Conservation (phyloP, 306 rosid genomes). For the Gillenia trifoliata region DNA sequence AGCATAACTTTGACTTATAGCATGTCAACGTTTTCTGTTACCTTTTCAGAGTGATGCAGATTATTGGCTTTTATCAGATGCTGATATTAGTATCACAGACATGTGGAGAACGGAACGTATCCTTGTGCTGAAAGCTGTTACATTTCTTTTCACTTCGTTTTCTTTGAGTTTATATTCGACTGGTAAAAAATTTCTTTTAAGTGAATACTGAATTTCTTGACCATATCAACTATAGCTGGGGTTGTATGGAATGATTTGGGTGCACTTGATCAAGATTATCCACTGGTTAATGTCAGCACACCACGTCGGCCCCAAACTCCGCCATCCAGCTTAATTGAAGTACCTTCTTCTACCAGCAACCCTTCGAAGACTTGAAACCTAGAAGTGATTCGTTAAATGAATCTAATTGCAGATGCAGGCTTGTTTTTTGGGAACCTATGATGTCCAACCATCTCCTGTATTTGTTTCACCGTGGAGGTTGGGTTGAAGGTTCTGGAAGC, state of each 20-base stretch:
- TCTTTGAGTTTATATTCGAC: neutral
- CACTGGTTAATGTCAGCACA: slow-evolving; percentile 29
- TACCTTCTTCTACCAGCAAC: slow-evolving; percentile 38
- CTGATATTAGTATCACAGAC: slow-evolving; percentile 82
- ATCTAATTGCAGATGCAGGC: slow-evolving; percentile 19
- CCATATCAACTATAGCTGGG: slow-evolving; percentile 42
- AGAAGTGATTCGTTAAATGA: slow-evolving; percentile 6
- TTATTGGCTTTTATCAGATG: slow-evolving; percentile 94
- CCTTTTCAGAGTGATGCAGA: slow-evolving; percentile 73
- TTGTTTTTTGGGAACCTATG: slow-evolving; percentile 38
- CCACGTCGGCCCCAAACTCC: slow-evolving; percentile 40
- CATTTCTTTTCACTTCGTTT: neutral
- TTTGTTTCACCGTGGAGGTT: slow-evolving; percentile 27
- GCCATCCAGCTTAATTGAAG: slow-evolving; percentile 36
- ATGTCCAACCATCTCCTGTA: slow-evolving; percentile 31
- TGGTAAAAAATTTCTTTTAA: neutral
- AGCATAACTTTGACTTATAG: neutral
- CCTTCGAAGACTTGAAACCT: slow-evolving; percentile 43
- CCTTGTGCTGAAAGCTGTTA: slow-evolving; percentile 21
- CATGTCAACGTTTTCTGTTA: slow-evolving; percentile 3
- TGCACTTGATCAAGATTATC: slow-evolving; percentile 50
- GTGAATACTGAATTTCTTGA: slow-evolving; percentile 34
- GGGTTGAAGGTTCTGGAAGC: slow-evolving; percentile 49
- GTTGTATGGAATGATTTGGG: slow-evolving; percentile 73
- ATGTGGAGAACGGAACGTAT: slow-evolving; percentile 94